Base-by-base conservation (phyloP, 2,329 filamentous ascomycete species). In the Diaporthe humulicola region DNA sequence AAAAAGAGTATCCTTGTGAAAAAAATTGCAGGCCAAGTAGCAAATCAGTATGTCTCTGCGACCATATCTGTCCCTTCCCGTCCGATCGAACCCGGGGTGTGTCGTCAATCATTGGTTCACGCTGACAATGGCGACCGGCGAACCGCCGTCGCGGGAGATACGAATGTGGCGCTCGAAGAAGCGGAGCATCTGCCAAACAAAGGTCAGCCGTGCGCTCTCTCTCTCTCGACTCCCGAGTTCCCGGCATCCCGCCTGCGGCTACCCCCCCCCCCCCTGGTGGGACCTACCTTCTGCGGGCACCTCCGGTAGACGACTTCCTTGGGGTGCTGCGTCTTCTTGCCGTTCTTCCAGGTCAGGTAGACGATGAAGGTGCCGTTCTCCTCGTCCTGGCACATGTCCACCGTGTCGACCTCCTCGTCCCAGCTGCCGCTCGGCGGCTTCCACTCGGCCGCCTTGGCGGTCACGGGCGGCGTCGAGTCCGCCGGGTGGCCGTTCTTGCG, bases 271-370 rank as follows among this genome's bases (percentile, higher is more conserved):
- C n/a, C n/a, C n/a, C n/a, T n/a, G n/a, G 22, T n/a, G 19, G 48
- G 22, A 64, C 85, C 73, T 82, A 93, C 93, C 88, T 93, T 94
- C 80, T 96, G 94, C 0, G 94, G 94, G 78, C 93, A 95, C 78
- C 95, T 92, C 79, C 91, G 89, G 79, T 96, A 94, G 10, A 95
- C 88, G 19, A 92, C 88, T 28, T 87, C 82, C 22, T 94, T 91
- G 14, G 90, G 88, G 79, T 96, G 94, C 80, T 94, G 92, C 1
- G 93, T 94, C 85, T 95, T 95, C 64, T 90, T 87, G 12, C 91
- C 91, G 75, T 93, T 91, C 78, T 91, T 92, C 94, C 94, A 96
- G 17, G 91, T 90, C 42, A 96, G 84, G 78, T 93, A 95, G 1
- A 93, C 93, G 42, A 91, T 87, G 19, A 94, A 86, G 75, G 88